Evolutionary conservation across 306 rosid species (phyloP), one percentile per base, ranked within the genome.

Genomic region (Lathyrus oleraceus): DNA sequence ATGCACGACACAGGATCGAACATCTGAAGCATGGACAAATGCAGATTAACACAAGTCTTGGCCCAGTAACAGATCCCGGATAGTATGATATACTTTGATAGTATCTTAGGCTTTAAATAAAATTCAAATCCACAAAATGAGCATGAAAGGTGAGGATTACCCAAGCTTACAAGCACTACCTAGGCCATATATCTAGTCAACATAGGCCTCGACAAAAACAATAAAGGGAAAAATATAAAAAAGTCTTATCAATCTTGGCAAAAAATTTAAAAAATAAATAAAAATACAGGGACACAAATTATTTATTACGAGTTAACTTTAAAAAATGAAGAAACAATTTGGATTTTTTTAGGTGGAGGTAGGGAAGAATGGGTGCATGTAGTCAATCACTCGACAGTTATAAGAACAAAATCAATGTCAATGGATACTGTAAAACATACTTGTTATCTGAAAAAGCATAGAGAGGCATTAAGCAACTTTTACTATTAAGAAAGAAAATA

Each of bases 401-500:
- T 63, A 67, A 51, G 75, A 67, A 52, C 28, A 38, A 73, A 44
- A 47, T 49, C 64, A 63, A 30, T 30, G 45, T 8, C 19, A 64
- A 74, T 44, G 67, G 61, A 51, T 70, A 73, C 40, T 21, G 63
- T 54, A 20, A 56, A 70, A 20, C 27, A n/a, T 32, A 58, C 62
- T 35, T 20, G 8, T 38, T 20, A 44, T 73, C 69, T 3, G 15
- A 53, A 32, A 69, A 61, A 19, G 43, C 25, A 61, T 15, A 30
- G 7, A 48, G 43, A 21, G 32, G 35, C 57, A 52, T 28, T 30
- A 17, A 39, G 52, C 70, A 47, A 67, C 47, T 67, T 69, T 73
- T 61, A 32, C 1, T 15, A 53, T 19, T 73, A 42, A 60, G 38
- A 36, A 35, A 21, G 10, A 47, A 59, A 52, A 23, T 7, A 44